Percentiles rank a stretch among this genome's conserved stretches.
phyloP scores from a whole-genome alignment of 495 filamentous ascomycete species.

The Amphirosellinia nigrospora region DNA sequence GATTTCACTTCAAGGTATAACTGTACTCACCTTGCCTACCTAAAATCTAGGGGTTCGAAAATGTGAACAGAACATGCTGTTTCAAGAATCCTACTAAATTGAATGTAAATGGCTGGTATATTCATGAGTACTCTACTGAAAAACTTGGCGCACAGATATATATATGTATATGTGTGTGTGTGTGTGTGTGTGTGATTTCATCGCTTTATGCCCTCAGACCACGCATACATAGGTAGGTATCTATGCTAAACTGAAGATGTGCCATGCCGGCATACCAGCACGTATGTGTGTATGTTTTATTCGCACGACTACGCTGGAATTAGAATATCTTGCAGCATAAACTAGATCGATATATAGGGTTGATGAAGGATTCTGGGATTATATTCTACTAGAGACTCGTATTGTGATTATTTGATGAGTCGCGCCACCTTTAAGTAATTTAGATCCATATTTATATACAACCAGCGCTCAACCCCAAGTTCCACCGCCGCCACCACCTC shows the following conservation, averaged over 20 bases:
- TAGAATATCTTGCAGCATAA: not conserved
- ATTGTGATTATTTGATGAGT: not conserved
- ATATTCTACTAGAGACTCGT: not conserved
- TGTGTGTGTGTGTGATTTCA: too few species aligned
- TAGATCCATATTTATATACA: not conserved
- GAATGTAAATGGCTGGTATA: not conserved
- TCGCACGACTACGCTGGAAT: not conserved
- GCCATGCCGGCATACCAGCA: too few species aligned
- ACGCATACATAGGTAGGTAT: too few species aligned
- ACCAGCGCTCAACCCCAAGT: conserved; percentile 79
- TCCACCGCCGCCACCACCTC: conserved; percentile 85
- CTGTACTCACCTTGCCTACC: not conserved
- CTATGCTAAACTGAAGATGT: too few species aligned
- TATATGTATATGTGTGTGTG: too few species aligned
- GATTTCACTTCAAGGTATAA: not conserved
- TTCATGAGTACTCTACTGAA: not conserved
- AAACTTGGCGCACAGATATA: too few species aligned
- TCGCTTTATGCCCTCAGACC: too few species aligned
- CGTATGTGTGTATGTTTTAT: too few species aligned
- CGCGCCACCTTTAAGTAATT: not conserved
- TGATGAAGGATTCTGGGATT: not conserved
- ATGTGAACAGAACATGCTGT: not conserved
- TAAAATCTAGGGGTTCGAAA: not conserved
- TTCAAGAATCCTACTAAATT: not conserved
- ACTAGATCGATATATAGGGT: not conserved